Evolutionary conservation across 805 yeast species (phyloP), one percentile per base, ranked within the genome.

Genomic region (Ogataea polymorpha): DNA sequence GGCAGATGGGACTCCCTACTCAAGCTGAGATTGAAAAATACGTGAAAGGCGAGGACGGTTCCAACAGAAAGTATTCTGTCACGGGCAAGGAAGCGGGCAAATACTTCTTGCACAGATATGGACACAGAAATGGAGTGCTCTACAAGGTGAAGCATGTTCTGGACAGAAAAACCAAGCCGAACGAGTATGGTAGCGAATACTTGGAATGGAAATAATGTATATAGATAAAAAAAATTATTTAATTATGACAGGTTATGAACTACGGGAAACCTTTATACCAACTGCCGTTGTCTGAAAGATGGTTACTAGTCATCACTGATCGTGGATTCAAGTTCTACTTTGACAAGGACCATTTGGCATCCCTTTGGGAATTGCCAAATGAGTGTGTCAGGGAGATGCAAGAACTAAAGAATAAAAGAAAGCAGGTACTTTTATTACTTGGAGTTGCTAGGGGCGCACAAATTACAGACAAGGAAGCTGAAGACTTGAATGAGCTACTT

Each of bases 1-100:
- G 76, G 55, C 49, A 50, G 4, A 83, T 79, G 73, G 96, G 95
- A 23, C 71, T 93, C 50, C 98, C 98, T 37, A 69, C 77, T 10
- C 87, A 85, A 62, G 48, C 59, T 26, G 84, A 79, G 45, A 71
- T 91, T 42, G 75, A 74, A 54, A 67, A 69, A 37, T 86, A 75
- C 61, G 77, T 90, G 41, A 77, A 78, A 23, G 95, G 95, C 14
- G 72, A 73, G 42, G 86, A 79, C 59, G 79, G 79, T 17, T 65
- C 79, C n/a, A 71, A 74, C 48, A 73, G 86, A 55, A 72, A 81
- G 30, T 80, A 74, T 59, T 79, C 84, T 58, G 83, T 82, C 13
- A 80, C 91, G 2, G 80, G 76, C 45, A 62, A 66, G 34, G 95
- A 86, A 51, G 83, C 86, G 6, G 46, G 81, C 47, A 74, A 75